phyloP scores from a whole-genome alignment of 2,329 filamentous ascomycete genomes.

The Hypomyces perniciosus region DNA sequence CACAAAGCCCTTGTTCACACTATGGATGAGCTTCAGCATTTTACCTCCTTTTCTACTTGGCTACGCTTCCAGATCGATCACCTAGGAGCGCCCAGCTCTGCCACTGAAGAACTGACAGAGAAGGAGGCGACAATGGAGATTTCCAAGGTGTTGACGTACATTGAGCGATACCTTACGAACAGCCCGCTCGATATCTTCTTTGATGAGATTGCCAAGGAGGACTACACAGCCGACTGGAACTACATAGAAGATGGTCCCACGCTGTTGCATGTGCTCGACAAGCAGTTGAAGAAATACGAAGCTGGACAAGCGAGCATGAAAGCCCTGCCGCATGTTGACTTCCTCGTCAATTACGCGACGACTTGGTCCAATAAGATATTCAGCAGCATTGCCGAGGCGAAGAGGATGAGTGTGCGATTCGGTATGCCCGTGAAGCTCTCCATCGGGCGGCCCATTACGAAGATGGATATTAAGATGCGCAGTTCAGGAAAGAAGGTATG shows the following conservation, averaged over 20 bases:
- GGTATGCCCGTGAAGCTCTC: conserved; percentile 47
- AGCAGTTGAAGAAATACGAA: conserved; percentile 43
- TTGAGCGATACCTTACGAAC: conserved; percentile 61
- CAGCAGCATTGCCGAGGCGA: conserved; percentile 60
- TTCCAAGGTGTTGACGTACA: conserved; percentile 67
- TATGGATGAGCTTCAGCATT: conserved; percentile 73
- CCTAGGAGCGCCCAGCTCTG: conserved; percentile 56
- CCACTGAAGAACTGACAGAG: conserved; percentile 66
- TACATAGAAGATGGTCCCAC: conserved; percentile 38
- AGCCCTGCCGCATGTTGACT: conserved; percentile 55
- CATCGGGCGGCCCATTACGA: conserved; percentile 39
- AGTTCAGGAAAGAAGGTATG: conserved; percentile 28
- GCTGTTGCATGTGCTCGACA: conserved; percentile 43
- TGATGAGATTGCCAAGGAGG: conserved; percentile 42
- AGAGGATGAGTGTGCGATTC: conserved; percentile 63
- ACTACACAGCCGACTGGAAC: conserved; percentile 42
- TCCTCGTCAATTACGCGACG: conserved; percentile 54
- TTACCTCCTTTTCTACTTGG: conserved; percentile 75
- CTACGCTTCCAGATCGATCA: conserved; percentile 76
- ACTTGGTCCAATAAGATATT: conserved; percentile 57
- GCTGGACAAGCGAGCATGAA: conserved; percentile 41
- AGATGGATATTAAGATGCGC: conserved; percentile 54
- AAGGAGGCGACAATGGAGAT: conserved; percentile 73
- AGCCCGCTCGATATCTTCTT: conserved; percentile 59
- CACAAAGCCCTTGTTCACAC: conserved; percentile 66